Evolutionary conservation across 2,329 filamentous ascomycete species (phyloP).

Genomic region (Thielaviopsis euricoi): DNA sequence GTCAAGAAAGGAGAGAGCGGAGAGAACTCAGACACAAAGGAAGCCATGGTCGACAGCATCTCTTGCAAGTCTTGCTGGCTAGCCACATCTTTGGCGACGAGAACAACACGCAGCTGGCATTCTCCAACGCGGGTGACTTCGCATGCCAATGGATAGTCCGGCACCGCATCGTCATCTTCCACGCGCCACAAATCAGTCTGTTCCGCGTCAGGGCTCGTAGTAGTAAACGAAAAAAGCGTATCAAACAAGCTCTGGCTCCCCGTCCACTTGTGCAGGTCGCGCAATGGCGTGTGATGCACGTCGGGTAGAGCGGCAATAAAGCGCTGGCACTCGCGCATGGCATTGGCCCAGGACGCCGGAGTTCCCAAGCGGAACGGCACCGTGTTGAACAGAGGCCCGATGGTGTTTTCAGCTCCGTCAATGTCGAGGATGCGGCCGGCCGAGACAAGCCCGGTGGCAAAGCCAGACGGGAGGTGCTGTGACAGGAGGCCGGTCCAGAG

Average conservation of each 20-base stretch:
- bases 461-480: slow-evolving; percentile 26
- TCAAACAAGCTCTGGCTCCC: slow-evolving; percentile 53
- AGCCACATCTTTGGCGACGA: slow-evolving; percentile 33
- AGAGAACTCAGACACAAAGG: neutral
- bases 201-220: slow-evolving; percentile 19
- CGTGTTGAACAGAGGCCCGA: slow-evolving; percentile 84
- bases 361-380: slow-evolving; percentile 46
- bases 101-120: slow-evolving; percentile 33
- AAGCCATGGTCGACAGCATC: neutral
- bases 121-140: slow-evolving; percentile 44
- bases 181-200: slow-evolving; percentile 34
- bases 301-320: slow-evolving; percentile 52
- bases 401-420: slow-evolving; percentile 44
- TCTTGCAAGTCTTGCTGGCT: neutral
- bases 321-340: slow-evolving; percentile 49
- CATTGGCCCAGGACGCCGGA: slow-evolving; percentile 37
- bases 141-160: slow-evolving; percentile 63
- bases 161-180: slow-evolving; percentile 28
- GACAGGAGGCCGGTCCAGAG: slow-evolving; percentile 52
- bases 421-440: slow-evolving; percentile 63
- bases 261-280: slow-evolving; percentile 66
- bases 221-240: slow-evolving; percentile 67
- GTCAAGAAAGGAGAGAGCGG: neutral
- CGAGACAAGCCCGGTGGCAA: slow-evolving; percentile 56
- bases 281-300: slow-evolving; percentile 64